Conservation (phyloP, 805 yeast species). For the Kuraishia piskuri region DNA sequence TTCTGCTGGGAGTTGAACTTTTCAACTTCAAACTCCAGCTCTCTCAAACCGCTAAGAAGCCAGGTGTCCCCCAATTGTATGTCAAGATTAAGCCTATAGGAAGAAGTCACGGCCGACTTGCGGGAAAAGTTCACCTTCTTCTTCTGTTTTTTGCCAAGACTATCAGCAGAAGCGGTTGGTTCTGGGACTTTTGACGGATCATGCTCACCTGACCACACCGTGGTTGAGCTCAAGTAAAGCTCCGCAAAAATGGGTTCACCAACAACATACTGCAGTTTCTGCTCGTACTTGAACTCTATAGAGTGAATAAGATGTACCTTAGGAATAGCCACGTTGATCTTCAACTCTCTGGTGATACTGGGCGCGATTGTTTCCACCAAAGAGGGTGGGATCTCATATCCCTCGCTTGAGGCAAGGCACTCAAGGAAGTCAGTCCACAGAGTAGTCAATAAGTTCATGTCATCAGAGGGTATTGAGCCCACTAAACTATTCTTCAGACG, state of each 20-base stretch:
- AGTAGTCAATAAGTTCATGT: not conserved
- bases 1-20: slow-evolving; percentile 1
- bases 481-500: not conserved
- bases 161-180: not conserved
- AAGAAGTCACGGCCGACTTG: not conserved
- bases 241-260: slow-evolving; percentile 53
- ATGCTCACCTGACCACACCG: slow-evolving; percentile 29
- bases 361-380: slow-evolving; percentile 1
- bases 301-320: slow-evolving; percentile 50
- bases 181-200: not conserved
- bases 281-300: slow-evolving; percentile 35
- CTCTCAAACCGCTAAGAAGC: slow-evolving; percentile 70
- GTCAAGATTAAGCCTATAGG: slow-evolving; percentile 10
- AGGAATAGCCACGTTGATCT: slow-evolving; percentile 57
- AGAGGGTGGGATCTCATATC: not conserved
- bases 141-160: slow-evolving; percentile 9
- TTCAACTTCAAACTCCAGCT: slow-evolving; percentile 37
- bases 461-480: not conserved
- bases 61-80: slow-evolving; percentile 50
- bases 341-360: slow-evolving; percentile 6
- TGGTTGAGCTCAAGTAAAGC: slow-evolving; percentile 33
- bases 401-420: not conserved
- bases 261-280: slow-evolving; percentile 37
- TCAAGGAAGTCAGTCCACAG: not conserved
- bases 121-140: slow-evolving; percentile 15